phyloP scores from a whole-genome alignment of 2,329 filamentous ascomycete genomes.

The Teratosphaeria viscida region DNA sequence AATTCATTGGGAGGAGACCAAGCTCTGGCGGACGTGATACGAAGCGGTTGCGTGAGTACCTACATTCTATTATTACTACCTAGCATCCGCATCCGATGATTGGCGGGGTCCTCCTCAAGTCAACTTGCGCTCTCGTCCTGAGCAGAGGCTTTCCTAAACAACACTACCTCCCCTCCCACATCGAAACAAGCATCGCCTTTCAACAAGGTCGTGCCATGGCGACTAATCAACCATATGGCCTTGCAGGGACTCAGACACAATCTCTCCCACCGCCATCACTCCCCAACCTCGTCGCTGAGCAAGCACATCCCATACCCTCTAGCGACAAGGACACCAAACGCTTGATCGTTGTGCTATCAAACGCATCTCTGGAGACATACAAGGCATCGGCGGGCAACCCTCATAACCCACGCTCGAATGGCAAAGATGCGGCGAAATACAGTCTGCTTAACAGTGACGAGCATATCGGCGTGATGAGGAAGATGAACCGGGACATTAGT shows the following conservation, averaged over 20 bases:
- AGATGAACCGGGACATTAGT: constrained; percentile 98
- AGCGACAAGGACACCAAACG: constrained; percentile 85
- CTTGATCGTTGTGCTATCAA: constrained; percentile 90
- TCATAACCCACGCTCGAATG: constrained; percentile 51
- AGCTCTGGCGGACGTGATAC: constrained; percentile 23
- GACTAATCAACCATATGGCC: constrained; percentile 11
- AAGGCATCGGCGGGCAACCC: constrained; percentile 53
- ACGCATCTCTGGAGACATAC: constrained; percentile 96
- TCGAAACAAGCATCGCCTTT: constrained; percentile 18
- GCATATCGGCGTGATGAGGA: constrained; percentile 97
- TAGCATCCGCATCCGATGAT: neutral
- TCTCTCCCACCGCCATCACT: constrained; percentile 86
- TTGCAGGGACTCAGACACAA: constrained; percentile 51
- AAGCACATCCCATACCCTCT: constrained; percentile 71
- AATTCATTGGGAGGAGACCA: constrained; percentile 22
- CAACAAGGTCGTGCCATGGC: constrained; percentile 28
- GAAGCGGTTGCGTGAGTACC: constrained; percentile 24
- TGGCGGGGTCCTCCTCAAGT: neutral
- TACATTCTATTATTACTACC: neutral
- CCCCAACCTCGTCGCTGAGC: constrained; percentile 86
- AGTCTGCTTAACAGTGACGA: constrained; percentile 97
- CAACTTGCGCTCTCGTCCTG: neutral
- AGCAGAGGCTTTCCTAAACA: neutral
- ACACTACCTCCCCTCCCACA: neutral
- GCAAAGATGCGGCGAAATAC: constrained; percentile 66